Evolutionary conservation across 2,329 filamentous ascomycete species (phyloP).

Genomic region (Nigrospora osmanthi): DNA sequence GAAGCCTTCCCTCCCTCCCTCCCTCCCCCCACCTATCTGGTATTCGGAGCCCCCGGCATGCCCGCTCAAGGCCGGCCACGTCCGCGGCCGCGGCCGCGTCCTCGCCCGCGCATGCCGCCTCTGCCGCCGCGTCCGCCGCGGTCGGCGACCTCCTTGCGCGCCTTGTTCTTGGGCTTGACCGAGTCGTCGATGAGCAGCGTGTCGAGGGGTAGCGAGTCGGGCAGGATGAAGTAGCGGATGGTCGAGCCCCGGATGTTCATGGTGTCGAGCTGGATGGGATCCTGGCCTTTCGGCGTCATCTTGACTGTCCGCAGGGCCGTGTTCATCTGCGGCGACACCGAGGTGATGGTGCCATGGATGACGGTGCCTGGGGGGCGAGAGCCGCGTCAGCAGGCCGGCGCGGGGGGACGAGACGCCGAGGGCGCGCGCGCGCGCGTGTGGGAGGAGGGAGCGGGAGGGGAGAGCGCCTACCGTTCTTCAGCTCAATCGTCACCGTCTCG

Average conservation of each 20-base stretch:
- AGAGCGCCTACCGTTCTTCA: slow-evolving; percentile 76
- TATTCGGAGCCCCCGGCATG: too few species aligned
- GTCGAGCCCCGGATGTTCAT: slow-evolving; percentile 97
- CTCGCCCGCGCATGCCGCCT: slow-evolving; percentile 45
- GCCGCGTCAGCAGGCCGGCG: neutral
- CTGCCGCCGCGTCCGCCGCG: slow-evolving; percentile 46
- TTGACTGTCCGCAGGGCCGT: slow-evolving; percentile 91
- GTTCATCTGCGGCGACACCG: slow-evolving; percentile 98
- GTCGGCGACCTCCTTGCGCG: slow-evolving; percentile 74
- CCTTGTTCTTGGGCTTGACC: slow-evolving; percentile 99
- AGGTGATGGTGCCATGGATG: slow-evolving; percentile 92
- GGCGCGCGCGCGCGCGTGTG: too few species aligned
- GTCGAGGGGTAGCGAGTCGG: slow-evolving; percentile 89
- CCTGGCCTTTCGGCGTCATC: slow-evolving; percentile 86
- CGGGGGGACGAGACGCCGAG: neutral
- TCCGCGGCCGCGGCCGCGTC: slow-evolving; percentile 43
- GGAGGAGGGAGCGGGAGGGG: neutral
- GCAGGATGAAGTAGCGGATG: slow-evolving; percentile 93
- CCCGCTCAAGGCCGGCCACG: slow-evolving; percentile 30
- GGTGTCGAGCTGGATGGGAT: slow-evolving; percentile 80
- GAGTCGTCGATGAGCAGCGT: slow-evolving; percentile 93
- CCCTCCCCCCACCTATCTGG: too few species aligned
- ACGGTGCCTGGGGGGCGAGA: slow-evolving; percentile 63
- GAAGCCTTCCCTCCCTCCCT: too few species aligned
- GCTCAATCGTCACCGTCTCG: slow-evolving; percentile 95